Base-by-base conservation (phyloP, 208 protist species). In the Leishmania lainsoni region DNA sequence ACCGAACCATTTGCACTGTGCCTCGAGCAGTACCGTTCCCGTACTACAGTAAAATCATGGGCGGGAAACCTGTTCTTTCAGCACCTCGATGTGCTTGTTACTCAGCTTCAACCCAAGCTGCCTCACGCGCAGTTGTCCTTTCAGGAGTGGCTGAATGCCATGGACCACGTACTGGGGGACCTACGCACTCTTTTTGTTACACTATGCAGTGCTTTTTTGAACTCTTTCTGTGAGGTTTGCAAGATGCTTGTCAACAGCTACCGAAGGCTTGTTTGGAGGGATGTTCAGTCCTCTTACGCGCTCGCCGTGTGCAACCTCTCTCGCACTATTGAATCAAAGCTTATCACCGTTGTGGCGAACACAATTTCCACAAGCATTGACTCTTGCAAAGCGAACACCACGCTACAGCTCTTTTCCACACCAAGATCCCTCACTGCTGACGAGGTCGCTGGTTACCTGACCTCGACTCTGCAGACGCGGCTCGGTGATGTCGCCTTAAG, bases 301-400 rank as follows among this genome's bases (percentile, higher is more conserved):
- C 22, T 42, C 12, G 16, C 80, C 22, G 80, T 83, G 6, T 78
- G 48, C 56, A 61, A 68, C 10, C 73, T 83, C 29, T 83, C 45
- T 52, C 61, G 39, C 63, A n/a, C 63, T 14, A 42, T 83, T 6
- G 73, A 83, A 45, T 20, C 56, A n/a, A 75, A 79, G 9, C 80
- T 83, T 2, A 9, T 79, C 9, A 48, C 35, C 29, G 26, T 79
- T 12, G 80, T 83, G 6, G 48, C 74, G 10, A 51, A 54, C 26
- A 75, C 73, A n/a, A 68, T 83, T 5, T 20, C 74, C 2, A 14
- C 10, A 3, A 75, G 58, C n/a, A 35, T 83, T 2, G 39, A 79
- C 32, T 45, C 59, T 35, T 59, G 51, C 26, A 51, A 0, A 39
- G 32, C 56, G 35, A 45, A 75, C 74, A 22, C 10, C 14, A n/a